Evolutionary conservation across 2,329 filamentous ascomycete species (phyloP).

Genomic region (Arthroderma sp.): DNA sequence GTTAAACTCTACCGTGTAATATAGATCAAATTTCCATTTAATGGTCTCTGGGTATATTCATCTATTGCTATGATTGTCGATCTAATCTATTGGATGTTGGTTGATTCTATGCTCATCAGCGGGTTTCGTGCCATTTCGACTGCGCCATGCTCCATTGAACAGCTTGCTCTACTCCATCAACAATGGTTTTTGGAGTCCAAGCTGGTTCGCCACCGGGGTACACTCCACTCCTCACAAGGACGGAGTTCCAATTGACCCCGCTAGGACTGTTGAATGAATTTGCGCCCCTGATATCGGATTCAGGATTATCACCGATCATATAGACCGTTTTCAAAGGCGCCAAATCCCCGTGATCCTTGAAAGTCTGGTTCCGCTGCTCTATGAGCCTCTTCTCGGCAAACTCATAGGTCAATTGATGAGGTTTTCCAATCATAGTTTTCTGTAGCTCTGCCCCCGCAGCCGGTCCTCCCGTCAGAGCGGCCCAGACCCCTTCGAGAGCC

Average conservation of each 20-base stretch:
- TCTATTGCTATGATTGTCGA: not conserved
- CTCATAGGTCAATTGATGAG: conserved; percentile 60
- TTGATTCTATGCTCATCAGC: too few species aligned
- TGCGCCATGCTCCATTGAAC: conserved; percentile 61
- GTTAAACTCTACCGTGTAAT: too few species aligned
- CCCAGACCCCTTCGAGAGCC: conserved; percentile 69
- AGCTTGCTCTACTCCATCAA: conserved; percentile 62
- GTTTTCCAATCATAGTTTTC: conserved; percentile 69
- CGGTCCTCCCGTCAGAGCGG: conserved; percentile 50
- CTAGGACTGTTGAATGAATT: conserved; percentile 57
- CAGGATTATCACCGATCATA: conserved; percentile 87
- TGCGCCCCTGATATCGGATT: conserved; percentile 79
- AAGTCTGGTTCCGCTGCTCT: conserved; percentile 41
- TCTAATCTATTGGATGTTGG: too few species aligned
- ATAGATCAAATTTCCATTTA: not conserved
- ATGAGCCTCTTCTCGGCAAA: conserved; percentile 68
- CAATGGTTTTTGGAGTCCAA: conserved; percentile 50
- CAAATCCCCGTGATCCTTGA: conserved; percentile 22
- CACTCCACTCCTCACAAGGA: conserved; percentile 71
- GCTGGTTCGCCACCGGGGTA: conserved; percentile 47
- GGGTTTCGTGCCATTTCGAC: conserved; percentile 24
- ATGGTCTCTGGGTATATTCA: not conserved
- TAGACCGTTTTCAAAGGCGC: conserved; percentile 60
- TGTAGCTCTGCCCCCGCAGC: conserved; percentile 42
- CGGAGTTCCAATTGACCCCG: conserved; percentile 62